Base-by-base conservation (phyloP, 805 yeast species). In the Suhomyces sp. region DNA sequence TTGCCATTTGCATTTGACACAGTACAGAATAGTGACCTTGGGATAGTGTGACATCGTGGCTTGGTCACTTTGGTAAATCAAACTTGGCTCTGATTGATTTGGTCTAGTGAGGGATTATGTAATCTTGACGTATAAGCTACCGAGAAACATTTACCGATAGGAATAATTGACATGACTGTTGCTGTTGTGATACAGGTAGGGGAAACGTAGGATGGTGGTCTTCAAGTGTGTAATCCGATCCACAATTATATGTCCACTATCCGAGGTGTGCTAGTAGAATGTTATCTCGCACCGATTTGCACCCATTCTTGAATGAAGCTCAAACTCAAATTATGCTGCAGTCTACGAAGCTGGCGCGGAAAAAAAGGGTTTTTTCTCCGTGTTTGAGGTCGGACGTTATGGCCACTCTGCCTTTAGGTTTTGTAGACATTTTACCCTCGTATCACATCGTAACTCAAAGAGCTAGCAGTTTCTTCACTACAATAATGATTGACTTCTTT, bases 1-100 rank as follows among this genome's bases (percentile, higher is more conserved):
- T 60, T 87, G 87, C 97, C 97, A 90, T 61, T 87, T 86, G 73
- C 97, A 90, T 62, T 80, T 82, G 37, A 87, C 86, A 64, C 97
- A 90, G 68, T 85, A 90, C 57, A 81, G 77, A 41, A 90, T 89
- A 4, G 82, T 71, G 2, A 90, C 80, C 43, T 83, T 72, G 2
- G 96, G 94, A 53, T 76, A 83, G 10, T 17, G 40, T 15, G 50
- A 44, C 53, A 51, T 43, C 21, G 27, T 10, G 43, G 17, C 17
- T 31, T 5, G 35, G 9, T 31, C 13, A 29, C 19, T 13, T 39
- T 12, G 4, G 17, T n/a, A n/a, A n/a, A n/a, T n/a, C 8, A n/a
- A 31, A 4, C 17, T 31, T 6, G 35, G 9, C 22, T 3, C n/a
- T 19, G 21, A 37, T 27, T 6, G 17, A n/a, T 13, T 31, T 6